A percentile compares a stretch with the other conserved stretches of the same genome.
These are phyloP conservation scores for Colletotrichum zoysiae DNA, from an alignment of 2,329 filamentous ascomycete species.

Conservation along the genomic window DNA sequence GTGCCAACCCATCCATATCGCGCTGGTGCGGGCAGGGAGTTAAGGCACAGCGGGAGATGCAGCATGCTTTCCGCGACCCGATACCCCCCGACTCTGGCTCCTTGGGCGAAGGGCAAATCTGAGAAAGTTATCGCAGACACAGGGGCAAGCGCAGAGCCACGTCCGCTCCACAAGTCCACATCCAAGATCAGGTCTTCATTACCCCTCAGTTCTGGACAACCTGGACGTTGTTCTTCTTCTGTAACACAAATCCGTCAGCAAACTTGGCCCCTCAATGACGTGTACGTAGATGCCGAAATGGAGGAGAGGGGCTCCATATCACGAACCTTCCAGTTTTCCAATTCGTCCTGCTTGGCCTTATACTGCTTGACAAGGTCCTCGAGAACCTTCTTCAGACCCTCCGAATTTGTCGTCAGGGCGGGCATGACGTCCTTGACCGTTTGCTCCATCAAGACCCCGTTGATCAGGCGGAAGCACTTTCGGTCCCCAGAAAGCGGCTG, in stretches of 20 bases:
- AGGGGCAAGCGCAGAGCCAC: background rate
- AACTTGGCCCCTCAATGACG: constrained; percentile 7
- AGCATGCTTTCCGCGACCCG: background rate
- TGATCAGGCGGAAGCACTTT: constrained; percentile 99
- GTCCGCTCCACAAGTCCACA: background rate
- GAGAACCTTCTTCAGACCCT: constrained; percentile 92
- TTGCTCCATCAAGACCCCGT: constrained; percentile 93
- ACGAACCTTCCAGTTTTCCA: constrained; percentile 98
- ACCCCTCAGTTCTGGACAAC: constrained; percentile 78
- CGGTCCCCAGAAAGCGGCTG: constrained; percentile 84
- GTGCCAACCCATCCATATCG: background rate
- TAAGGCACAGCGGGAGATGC: background rate
- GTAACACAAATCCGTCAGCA: constrained; percentile 38
- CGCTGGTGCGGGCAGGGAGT: background rate
- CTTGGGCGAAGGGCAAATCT: background rate
- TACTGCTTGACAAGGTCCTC: constrained; percentile 97
- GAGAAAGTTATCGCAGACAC: background rate
- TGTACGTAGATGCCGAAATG: background rate
- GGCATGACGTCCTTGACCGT: constrained; percentile 94
- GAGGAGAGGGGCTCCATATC: background rate
- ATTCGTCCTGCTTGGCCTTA: constrained; percentile 91
- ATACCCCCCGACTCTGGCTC: background rate
- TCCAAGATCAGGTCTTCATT: background rate
- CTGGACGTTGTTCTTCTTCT: constrained; percentile 93
- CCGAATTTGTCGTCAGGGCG: constrained; percentile 91